Conservation (phyloP, 768 basidiomycete species). For the Agaricus blazei region DNA sequence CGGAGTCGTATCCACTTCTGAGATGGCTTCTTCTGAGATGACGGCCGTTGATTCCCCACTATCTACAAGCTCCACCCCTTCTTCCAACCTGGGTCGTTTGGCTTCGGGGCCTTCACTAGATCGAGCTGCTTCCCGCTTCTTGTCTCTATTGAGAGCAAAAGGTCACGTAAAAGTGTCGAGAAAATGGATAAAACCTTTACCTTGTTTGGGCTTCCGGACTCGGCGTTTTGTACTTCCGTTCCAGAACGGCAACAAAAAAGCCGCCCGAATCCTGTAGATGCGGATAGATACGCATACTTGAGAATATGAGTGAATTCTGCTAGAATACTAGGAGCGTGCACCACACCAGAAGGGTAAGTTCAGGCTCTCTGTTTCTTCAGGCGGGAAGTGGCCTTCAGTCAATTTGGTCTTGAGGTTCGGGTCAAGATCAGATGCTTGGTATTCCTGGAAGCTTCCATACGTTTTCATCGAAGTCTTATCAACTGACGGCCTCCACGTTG, state of each 20-base stretch:
- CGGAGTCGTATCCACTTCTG: neutral
- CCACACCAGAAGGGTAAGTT: conserved; percentile 71
- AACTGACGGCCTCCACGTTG: conserved; percentile 71
- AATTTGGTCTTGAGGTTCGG: conserved; percentile 55
- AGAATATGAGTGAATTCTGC: neutral
- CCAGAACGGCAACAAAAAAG: conserved; percentile 92
- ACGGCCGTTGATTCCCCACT: conserved; percentile 1
- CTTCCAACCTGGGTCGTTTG: conserved; percentile 42
- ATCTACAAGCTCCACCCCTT: conserved; percentile 3
- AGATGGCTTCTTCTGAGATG: neutral
- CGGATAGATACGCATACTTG: conserved; percentile 85
- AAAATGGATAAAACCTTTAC: neutral
- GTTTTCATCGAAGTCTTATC: conserved; percentile 45
- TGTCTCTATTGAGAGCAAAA: conserved; percentile 22
- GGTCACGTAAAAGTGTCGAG: neutral
- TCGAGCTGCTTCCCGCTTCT: conserved; percentile 50
- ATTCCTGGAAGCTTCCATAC: conserved; percentile 59
- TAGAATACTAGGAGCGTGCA: neutral
- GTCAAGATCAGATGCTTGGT: conserved; percentile 44
- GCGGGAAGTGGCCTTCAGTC: conserved; percentile 77
- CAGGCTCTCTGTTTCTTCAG: conserved; percentile 51
- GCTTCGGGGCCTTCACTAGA: conserved; percentile 35
- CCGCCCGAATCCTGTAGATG: conserved; percentile 96
- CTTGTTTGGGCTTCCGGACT: neutral
- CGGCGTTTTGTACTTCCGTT: conserved; percentile 32